Conservation (phyloP, 768 basidiomycete genomes). For the Lentinula detonsa region DNA sequence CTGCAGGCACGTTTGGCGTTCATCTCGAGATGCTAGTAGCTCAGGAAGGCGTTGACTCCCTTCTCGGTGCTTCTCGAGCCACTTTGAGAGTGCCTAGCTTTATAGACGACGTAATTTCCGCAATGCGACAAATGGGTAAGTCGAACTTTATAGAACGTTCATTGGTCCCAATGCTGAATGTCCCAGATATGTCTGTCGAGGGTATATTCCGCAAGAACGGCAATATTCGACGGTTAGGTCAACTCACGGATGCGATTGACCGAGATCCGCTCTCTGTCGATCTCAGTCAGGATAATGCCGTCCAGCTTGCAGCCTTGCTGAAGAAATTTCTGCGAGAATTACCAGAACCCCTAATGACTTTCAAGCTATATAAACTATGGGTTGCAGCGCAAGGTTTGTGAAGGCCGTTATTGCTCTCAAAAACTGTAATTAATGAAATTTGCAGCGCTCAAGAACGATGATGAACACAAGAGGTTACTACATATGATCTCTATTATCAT, state of each 20-base stretch:
- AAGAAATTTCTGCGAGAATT: slow-evolving; percentile 97
- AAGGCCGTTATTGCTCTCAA: slow-evolving; percentile 10
- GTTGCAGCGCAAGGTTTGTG: slow-evolving; percentile 81
- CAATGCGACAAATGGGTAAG: slow-evolving; percentile 99
- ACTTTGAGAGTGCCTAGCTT: slow-evolving; percentile 92
- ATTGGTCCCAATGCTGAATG: slow-evolving; percentile 6
- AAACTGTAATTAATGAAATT: neutral
- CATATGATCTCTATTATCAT: slow-evolving; percentile 83
- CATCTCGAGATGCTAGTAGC: slow-evolving; percentile 92
- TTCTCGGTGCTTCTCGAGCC: slow-evolving; percentile 81
- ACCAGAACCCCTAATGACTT: slow-evolving; percentile 94
- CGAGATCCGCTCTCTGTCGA: slow-evolving; percentile 92
- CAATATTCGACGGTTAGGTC: slow-evolving; percentile 89
- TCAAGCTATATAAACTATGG: slow-evolving; percentile 84
- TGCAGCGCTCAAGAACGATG: slow-evolving; percentile 65
- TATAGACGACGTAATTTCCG: slow-evolving; percentile 95
- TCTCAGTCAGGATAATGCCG: slow-evolving; percentile 89
- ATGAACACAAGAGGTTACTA: slow-evolving; percentile 76
- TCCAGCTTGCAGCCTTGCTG: slow-evolving; percentile 92
- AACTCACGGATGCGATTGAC: slow-evolving; percentile 88
- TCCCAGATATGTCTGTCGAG: slow-evolving; percentile 89
- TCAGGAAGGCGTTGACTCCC: slow-evolving; percentile 91
- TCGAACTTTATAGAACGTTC: slow-evolving; percentile 4
- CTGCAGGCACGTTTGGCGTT: slow-evolving; percentile 83
- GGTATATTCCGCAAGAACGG: slow-evolving; percentile 99